Evolutionary conservation across 805 yeast genomes (phyloP).

Genomic region (Candida broadrunensis): DNA sequence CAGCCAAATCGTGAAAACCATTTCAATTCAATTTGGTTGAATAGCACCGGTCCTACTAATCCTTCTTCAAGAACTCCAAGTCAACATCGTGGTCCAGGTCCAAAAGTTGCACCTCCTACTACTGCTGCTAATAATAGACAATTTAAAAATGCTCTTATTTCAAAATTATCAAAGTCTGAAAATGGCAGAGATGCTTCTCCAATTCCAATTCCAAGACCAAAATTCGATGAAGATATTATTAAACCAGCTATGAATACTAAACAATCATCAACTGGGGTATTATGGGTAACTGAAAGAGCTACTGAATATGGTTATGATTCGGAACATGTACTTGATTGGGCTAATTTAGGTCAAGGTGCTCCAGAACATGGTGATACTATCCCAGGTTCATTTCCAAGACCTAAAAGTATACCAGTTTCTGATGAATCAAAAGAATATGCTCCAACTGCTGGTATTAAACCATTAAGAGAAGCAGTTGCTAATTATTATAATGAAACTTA

Average conservation of each 20-base stretch:
- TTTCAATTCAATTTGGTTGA: constrained; percentile 11
- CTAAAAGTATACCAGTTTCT: constrained; percentile 44
- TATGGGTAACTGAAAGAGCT: constrained; percentile 65
- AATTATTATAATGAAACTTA: constrained; percentile 53
- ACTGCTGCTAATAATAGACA: constrained; percentile 14
- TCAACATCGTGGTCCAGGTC: constrained; percentile 1
- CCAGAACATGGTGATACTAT: constrained; percentile 61
- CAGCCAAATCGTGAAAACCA: constrained; percentile 10
- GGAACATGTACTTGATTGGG: constrained; percentile 45
- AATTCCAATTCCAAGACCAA: constrained; percentile 49
- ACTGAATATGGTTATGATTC: constrained; percentile 50
- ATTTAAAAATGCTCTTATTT: constrained; percentile 14
- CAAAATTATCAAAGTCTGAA: constrained; percentile 28
- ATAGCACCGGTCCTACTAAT: too few relatives aligned
- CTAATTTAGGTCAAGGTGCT: constrained; percentile 63
- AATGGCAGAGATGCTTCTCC: constrained; percentile 44
- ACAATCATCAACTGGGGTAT: constrained; percentile 61
- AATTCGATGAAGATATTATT: constrained; percentile 40
- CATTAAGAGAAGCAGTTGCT: constrained; percentile 57
- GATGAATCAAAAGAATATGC: constrained; percentile 54
- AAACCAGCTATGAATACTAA: constrained; percentile 59
- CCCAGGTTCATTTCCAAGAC: constrained; percentile 57
- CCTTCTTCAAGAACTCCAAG: constrained; percentile 25
- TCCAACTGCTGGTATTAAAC: constrained; percentile 57
- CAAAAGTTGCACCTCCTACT: constrained; percentile 2